Evolutionary conservation across 306 rosid species (phyloP), one percentile per base, ranked within the genome.

Genomic region (Dalbergia oliveri): DNA sequence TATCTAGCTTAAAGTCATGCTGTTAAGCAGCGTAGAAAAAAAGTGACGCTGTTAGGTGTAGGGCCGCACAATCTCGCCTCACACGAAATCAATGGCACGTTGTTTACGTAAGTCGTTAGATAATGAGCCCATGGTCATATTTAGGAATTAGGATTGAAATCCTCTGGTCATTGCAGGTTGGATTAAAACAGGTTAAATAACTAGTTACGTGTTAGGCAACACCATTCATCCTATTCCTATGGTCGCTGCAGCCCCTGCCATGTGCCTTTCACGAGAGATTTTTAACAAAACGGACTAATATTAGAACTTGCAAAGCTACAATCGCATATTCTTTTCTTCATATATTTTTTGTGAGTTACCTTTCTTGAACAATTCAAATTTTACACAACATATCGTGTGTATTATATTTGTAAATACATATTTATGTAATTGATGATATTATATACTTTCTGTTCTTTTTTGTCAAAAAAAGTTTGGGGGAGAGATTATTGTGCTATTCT

Each of bases 41-140:
- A 26, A 69, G 37, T 45, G 8, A 12, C 6, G 19, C 18, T 23
- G 19, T 23, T 71, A 49, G 73, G 26, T 72, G 50, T 47, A 64
- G 53, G 79, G 47, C 14, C 50, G 4, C 31, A 26, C 31, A 26
- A 26, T 2, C 31, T 26, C 1, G 31, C 31, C 31, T 1, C 31
- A 26, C 31, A 1, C 31, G 31, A 0, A 26, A 26, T 26, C 31
- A 26, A 2, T 26, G 31, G 31, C 2, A 26, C 31, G 31, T 26
- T 26, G 31, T 26, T 26, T 26, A 26, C 31, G 31, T 2, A 1
- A 26, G 31, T 26, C 31, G 31, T 2, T 26, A 26, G 11, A n/a
- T 37, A 45, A 66, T 51, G 59, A 37, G 66, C 67, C 73, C 79
- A 63, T 72, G 26, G 18, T 53, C 39, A 13, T 35, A 37, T 37